Evolutionary conservation across 2,329 filamentous ascomycete species (phyloP).

Genomic region (Alternaria novae-zelandiae): DNA sequence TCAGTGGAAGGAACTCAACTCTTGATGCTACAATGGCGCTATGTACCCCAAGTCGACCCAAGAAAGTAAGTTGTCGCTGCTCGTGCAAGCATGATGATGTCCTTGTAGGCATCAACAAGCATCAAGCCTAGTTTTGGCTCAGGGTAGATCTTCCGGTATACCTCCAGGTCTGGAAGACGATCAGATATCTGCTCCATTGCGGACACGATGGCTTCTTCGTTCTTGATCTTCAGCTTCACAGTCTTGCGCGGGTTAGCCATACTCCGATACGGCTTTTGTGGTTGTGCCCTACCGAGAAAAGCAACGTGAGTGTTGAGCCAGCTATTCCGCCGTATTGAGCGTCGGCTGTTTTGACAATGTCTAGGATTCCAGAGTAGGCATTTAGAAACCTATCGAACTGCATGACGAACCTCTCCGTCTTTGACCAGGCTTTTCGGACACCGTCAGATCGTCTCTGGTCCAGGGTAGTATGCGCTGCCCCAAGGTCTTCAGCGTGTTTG

Average conservation of each 20-base stretch:
- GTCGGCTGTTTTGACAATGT: neutral
- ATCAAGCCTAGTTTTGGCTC: conserved; percentile 1
- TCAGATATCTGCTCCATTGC: conserved; percentile 11
- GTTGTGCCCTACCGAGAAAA: neutral
- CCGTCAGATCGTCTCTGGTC: neutral
- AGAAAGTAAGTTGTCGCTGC: conserved; percentile 10
- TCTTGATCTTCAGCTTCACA: conserved; percentile 9
- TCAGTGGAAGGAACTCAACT: neutral
- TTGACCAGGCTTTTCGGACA: neutral
- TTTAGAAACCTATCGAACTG: neutral
- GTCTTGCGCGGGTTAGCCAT: conserved; percentile 1
- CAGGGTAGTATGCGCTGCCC: neutral
- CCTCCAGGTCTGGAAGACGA: conserved; percentile 8
- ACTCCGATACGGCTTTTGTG: neutral
- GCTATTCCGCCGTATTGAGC: neutral
- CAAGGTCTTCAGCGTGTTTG: neutral
- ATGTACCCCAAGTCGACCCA: conserved; percentile 1
- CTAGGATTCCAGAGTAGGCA: neutral
- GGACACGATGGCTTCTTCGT: conserved; percentile 7
- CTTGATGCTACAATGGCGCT: neutral
- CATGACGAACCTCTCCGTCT: neutral
- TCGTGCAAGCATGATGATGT: conserved; percentile 9
- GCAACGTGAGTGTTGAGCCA: neutral
- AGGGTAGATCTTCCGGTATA: conserved; percentile 10
- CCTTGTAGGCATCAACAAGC: conserved; percentile 9